Evolutionary conservation across 306 rosid genomes (phyloP).

Genomic region (Abrus precatorius): DNA sequence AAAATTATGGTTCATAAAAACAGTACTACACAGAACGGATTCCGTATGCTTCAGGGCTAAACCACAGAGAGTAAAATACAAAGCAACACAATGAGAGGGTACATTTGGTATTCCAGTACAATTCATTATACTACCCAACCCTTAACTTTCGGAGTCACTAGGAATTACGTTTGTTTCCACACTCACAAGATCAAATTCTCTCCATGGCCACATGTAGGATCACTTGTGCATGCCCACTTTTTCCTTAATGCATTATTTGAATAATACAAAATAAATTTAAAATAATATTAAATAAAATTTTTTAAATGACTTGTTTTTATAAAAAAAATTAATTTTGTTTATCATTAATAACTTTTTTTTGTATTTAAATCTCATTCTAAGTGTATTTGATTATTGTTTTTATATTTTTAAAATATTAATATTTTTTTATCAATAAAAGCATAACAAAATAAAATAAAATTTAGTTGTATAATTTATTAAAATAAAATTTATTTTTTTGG

Average conservation of each 20-base stretch:
- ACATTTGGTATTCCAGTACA: conserved; percentile 1
- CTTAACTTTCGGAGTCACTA: background rate
- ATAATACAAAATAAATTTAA: too few species aligned
- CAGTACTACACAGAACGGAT: background rate
- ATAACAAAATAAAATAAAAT: too few species aligned
- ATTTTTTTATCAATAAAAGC: too few species aligned
- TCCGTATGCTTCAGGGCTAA: background rate
- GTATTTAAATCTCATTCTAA: too few species aligned
- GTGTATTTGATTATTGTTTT: too few species aligned
- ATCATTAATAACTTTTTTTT: too few species aligned
- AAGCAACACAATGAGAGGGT: background rate
- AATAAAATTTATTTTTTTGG: too few species aligned
- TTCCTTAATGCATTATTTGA: background rate
- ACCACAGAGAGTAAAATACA: background rate
- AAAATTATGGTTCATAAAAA: background rate
- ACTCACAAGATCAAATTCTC: background rate
- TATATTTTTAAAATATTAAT: too few species aligned
- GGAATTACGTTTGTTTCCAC: background rate
- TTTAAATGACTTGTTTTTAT: too few species aligned
- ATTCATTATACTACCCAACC: background rate
- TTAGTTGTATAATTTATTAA: too few species aligned
- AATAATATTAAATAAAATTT: too few species aligned
- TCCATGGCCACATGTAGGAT: background rate
- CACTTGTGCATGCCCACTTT: background rate
- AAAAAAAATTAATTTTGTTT: too few species aligned